Conservation (phyloP, 306 rosid species). For the Potentilla sterilis region DNA sequence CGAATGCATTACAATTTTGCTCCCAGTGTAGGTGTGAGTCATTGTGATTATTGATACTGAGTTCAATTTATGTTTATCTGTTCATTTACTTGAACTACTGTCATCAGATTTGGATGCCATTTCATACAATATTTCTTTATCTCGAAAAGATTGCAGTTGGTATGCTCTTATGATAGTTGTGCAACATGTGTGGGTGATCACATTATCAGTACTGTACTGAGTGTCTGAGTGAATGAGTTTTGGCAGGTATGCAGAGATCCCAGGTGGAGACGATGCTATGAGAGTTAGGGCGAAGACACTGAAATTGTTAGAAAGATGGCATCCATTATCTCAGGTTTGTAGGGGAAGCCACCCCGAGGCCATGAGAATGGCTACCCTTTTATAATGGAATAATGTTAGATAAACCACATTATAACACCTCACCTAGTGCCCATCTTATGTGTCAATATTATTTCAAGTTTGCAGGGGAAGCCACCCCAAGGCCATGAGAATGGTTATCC, state of each 20-base stretch:
- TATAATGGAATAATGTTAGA: too few relatives aligned
- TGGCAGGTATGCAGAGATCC: slow-evolving; percentile 73
- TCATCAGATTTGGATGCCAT: background rate
- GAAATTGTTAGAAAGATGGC: slow-evolving; percentile 72
- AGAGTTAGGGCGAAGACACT: slow-evolving; percentile 73
- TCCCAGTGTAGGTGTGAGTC: slow-evolving; percentile 81
- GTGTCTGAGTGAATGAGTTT: slow-evolving; percentile 8
- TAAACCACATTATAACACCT: too few relatives aligned
- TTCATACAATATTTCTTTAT: background rate
- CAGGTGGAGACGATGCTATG: slow-evolving; percentile 40
- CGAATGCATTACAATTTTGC: slow-evolving; percentile 63
- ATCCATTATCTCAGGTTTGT: slow-evolving; percentile 58
- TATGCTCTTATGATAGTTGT: too few relatives aligned
- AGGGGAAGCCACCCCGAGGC: slow-evolving; percentile 64
- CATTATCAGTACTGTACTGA: too few relatives aligned
- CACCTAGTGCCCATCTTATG: too few relatives aligned
- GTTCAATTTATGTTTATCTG: too few relatives aligned
- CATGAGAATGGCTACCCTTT: slow-evolving; percentile 69
- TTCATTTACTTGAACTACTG: background rate
- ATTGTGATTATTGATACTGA: background rate
- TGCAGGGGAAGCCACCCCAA: too few relatives aligned
- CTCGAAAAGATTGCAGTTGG: background rate
- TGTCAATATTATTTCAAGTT: too few relatives aligned
- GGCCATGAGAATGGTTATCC: too few relatives aligned
- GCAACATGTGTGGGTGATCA: too few relatives aligned